Conservation (phyloP, 2,329 filamentous ascomycete genomes). For the Phoma herbarum region DNA sequence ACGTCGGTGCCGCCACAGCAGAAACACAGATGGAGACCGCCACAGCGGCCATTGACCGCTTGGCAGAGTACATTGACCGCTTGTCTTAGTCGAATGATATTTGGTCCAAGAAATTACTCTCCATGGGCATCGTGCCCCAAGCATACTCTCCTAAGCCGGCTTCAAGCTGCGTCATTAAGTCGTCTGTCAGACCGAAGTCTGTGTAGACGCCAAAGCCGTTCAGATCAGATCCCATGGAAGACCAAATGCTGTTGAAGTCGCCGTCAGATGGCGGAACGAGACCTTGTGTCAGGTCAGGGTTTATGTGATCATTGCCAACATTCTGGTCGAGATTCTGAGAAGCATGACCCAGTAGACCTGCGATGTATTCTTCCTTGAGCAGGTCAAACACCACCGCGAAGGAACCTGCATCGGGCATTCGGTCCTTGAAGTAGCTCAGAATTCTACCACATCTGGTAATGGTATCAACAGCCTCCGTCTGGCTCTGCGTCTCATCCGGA, state of each 20-base stretch:
- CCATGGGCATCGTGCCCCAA: slow-evolving; percentile 33
- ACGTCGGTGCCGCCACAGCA: slow-evolving; percentile 58
- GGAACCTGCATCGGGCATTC: slow-evolving; percentile 38
- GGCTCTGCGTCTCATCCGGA: slow-evolving; percentile 2
- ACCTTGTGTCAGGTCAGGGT: not conserved
- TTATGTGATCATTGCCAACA: not conserved
- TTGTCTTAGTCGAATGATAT: slow-evolving; percentile 13
- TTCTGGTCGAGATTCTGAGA: not conserved
- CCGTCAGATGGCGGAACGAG: not conserved
- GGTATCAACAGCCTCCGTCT: slow-evolving; percentile 12
- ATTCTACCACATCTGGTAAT: slow-evolving; percentile 30
- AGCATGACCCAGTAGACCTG: slow-evolving; percentile 5
- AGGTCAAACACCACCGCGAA: slow-evolving; percentile 41
- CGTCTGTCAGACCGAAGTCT: slow-evolving; percentile 23
- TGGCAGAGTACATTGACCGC: slow-evolving; percentile 23
- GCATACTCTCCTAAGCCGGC: slow-evolving; percentile 47
- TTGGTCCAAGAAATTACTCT: slow-evolving; percentile 21
- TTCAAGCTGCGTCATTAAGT: slow-evolving; percentile 38
- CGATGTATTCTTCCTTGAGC: slow-evolving; percentile 34
- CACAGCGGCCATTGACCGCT: slow-evolving; percentile 46
- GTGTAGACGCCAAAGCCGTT: not conserved
- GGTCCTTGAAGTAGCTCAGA: slow-evolving; percentile 35
- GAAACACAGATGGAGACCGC: slow-evolving; percentile 51
- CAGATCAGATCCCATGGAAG: not conserved
- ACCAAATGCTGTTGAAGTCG: not conserved